These are phyloP conservation scores for Aristolochia contorta DNA, from an alignment of 164 flowering plant genomes.

Conservation along the genomic window DNA sequence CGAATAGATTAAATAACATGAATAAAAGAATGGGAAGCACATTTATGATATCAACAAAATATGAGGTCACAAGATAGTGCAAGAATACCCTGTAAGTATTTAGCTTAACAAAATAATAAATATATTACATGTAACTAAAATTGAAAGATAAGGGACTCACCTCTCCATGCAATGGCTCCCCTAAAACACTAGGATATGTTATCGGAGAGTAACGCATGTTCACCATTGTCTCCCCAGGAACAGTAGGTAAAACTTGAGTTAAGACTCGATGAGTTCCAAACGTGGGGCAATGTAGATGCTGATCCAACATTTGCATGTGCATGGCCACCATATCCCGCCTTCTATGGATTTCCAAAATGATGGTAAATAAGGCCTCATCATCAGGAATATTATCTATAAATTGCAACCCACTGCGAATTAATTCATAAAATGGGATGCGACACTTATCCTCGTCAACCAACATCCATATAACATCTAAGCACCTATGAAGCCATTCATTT, in stretches of 20 bases:
- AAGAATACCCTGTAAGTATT: neutral
- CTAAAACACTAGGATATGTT: constrained; percentile 93
- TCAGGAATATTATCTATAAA: constrained; percentile 90
- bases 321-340: constrained; percentile 97
- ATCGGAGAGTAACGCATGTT: constrained; percentile 78
- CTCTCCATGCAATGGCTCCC: constrained; percentile 99
- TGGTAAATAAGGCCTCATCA: constrained; percentile 90
- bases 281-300: constrained; percentile 93
- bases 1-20: too few species aligned
- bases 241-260: constrained; percentile 48
- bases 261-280: constrained; percentile 81
- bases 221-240: constrained; percentile 52
- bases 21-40: too few species aligned
- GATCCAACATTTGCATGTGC: constrained; percentile 99
- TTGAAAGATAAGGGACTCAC: constrained; percentile 24
- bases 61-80: too few species aligned
- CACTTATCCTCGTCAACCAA: constrained; percentile 87
- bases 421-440: constrained; percentile 91
- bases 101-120: neutral
- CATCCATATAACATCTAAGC: constrained; percentile 91
- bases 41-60: too few species aligned
- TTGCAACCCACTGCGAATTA: constrained; percentile 83
- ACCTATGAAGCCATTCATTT: constrained; percentile 80
- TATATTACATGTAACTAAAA: neutral
- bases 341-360: constrained; percentile 85